Base-by-base conservation (phyloP, 371 early-diverging fungal species). In the Lichtheimia corymbifera region DNA sequence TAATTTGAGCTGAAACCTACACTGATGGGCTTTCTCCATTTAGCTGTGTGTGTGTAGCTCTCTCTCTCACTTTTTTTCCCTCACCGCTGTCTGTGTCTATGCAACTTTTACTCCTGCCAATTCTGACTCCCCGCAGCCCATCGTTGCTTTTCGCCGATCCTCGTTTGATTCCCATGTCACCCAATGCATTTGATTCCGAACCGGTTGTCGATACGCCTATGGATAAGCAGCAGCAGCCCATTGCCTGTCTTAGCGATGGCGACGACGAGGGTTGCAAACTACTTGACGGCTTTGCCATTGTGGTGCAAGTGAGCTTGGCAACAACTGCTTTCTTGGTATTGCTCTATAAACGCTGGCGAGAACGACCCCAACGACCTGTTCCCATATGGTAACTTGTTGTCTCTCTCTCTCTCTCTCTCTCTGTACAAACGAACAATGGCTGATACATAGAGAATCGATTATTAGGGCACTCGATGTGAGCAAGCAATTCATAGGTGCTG, bases 381-480 rank as follows among this genome's bases (percentile, higher is more conserved):
- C 70, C 64, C 43, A 74, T 88, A 49, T 88, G 89, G 89, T 78
- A 68, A 53, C 24, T n/a, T n/a, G n/a, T n/a, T n/a, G n/a, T n/a
- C n/a, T n/a, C n/a, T 20, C 14, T 35, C 45, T 13, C 13, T n/a
- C 44, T n/a, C n/a, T 53, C 5, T 40, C 24, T 30, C 55, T 12
- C 7, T 40, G 12, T 51, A 13, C 52, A 45, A 24, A 47, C 5
- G n/a, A 50, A 50, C 17, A 15, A 42, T 5, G 20, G 40, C 1
- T 43, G 15, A 14, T 20, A 11, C 28, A 43, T 25, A 24, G 24
- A 24, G 24, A 22, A 57, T 50, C 15, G 49, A 50, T 30, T 44
- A n/a, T 28, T 67, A 88, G 88, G 88, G 68, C 82, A 50, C 77
- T 82, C 51, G 88, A 88, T 71, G 85, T 85, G 18, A 80, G 82